These are phyloP conservation scores for Hypoxylon intermedium DNA, from an alignment of 495 filamentous ascomycete genomes.

Conservation along the genomic window DNA sequence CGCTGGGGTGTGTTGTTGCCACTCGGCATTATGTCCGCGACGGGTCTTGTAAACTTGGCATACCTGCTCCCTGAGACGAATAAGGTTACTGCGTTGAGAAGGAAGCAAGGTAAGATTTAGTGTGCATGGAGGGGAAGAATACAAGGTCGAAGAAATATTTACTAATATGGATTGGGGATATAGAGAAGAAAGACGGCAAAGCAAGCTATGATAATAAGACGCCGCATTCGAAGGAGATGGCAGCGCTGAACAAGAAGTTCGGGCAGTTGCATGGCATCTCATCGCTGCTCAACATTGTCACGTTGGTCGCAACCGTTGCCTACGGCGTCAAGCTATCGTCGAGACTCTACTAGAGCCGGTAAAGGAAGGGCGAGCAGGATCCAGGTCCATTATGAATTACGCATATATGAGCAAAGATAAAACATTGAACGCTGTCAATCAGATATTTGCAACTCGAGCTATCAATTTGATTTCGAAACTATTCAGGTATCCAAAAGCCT, in stretches of 20 bases:
- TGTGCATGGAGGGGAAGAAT: too few species aligned
- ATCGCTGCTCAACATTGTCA: constrained; percentile 74
- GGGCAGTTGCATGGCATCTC: constrained; percentile 78
- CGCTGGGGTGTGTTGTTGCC: constrained; percentile 67
- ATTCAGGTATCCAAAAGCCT: constrained; percentile 4
- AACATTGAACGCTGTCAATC: constrained; percentile 2
- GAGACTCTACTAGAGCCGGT: constrained; percentile 50
- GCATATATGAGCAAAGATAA: constrained; percentile 13
- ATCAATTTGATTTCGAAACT: constrained; percentile 12
- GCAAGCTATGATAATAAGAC: constrained; percentile 77
- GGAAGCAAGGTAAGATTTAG: constrained; percentile 68
- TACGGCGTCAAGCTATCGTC: constrained; percentile 77
- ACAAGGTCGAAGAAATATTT: background rate
- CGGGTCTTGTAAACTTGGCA: constrained; percentile 69
- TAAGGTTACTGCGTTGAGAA: constrained; percentile 74
- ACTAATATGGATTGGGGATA: constrained; percentile 21
- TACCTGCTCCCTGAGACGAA: constrained; percentile 76
- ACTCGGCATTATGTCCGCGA: constrained; percentile 67
- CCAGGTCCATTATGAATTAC: constrained; percentile 14
- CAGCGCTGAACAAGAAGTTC: constrained; percentile 80
- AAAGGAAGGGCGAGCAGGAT: background rate
- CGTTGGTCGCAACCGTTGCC: constrained; percentile 67
- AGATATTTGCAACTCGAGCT: background rate
- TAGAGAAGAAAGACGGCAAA: constrained; percentile 74
- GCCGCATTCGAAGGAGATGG: constrained; percentile 82